These are phyloP conservation scores for Heliosperma pusillum DNA, from an alignment of 148 eudicot genomes.

Conservation along the genomic window DNA sequence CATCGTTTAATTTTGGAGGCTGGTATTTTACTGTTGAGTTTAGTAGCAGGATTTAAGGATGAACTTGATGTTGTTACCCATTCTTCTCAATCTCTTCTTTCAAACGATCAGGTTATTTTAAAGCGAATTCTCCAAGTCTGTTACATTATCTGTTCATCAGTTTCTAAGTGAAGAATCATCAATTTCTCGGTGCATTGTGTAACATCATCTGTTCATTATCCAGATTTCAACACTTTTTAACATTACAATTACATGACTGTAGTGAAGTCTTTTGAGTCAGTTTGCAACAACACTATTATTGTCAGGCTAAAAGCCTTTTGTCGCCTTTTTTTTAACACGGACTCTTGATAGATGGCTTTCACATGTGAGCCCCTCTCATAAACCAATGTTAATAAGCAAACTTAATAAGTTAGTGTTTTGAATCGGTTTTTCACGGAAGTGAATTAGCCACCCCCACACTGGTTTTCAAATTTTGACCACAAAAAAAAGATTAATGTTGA, in stretches of 20 bases:
- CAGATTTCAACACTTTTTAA: neutral
- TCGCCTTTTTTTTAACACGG: too few species aligned
- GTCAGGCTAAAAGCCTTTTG: too few species aligned
- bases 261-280: neutral
- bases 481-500: neutral
- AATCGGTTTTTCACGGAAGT: neutral
- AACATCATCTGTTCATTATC: neutral
- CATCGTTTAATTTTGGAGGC: too few species aligned
- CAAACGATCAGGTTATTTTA: constrained; percentile 79
- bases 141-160: neutral
- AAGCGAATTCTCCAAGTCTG: neutral
- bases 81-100: constrained; percentile 68
- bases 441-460: neutral
- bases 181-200: neutral
- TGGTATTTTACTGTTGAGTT: too few species aligned
- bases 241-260: constrained; percentile 1
- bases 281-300: too few species aligned
- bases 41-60: constrained; percentile 72
- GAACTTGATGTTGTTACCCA: constrained; percentile 88
- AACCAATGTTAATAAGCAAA: too few species aligned
- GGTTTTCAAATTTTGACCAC: neutral
- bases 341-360: too few species aligned
- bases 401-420: neutral
- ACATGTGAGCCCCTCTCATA: too few species aligned
- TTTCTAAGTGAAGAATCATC: too few species aligned